Percentiles rank a stretch among this genome's conserved stretches.
Conservation (phyloP, 768 basidiomycete species). For the Suillus plorans region DNA sequence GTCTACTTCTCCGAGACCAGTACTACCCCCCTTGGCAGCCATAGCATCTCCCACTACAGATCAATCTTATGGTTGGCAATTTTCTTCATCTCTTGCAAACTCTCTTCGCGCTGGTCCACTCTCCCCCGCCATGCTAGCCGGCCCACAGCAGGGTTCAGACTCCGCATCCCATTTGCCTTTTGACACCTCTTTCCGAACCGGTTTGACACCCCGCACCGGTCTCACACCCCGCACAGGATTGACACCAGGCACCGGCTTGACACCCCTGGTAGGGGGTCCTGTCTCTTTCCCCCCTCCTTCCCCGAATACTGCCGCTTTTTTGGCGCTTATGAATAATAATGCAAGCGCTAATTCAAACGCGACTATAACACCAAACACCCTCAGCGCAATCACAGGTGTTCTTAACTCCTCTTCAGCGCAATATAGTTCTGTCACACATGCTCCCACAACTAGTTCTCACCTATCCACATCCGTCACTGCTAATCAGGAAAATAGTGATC, state of each 20-base stretch:
- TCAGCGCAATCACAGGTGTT: conserved; percentile 68
- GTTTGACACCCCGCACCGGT: conserved; percentile 84
- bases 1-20: conserved; percentile 55
- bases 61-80: conserved; percentile 56
- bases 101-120: conserved; percentile 92
- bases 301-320: conserved; percentile 89
- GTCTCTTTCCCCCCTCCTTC: conserved; percentile 79
- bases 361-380: conserved; percentile 61
- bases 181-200: conserved; percentile 77
- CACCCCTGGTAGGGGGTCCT: conserved; percentile 74
- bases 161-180: conserved; percentile 46
- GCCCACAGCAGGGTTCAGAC: conserved; percentile 59
- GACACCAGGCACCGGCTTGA: conserved; percentile 74
- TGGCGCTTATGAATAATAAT: conserved; percentile 82
- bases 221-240: conserved; percentile 85
- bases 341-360: conserved; percentile 34
- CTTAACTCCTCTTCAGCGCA: conserved; percentile 43
- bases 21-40: conserved; percentile 79
- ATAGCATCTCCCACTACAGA: conserved; percentile 58
- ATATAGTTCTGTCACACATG: conserved; percentile 30
- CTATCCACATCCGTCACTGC: conserved; percentile 35
- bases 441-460: conserved; percentile 34
- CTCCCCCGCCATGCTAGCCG: conserved; percentile 94
- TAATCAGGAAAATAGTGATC: conserved; percentile 30
- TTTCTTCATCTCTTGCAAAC: conserved; percentile 59